Conservation (phyloP, 441 rosid genomes). For the Populus trichocarpa region DNA sequence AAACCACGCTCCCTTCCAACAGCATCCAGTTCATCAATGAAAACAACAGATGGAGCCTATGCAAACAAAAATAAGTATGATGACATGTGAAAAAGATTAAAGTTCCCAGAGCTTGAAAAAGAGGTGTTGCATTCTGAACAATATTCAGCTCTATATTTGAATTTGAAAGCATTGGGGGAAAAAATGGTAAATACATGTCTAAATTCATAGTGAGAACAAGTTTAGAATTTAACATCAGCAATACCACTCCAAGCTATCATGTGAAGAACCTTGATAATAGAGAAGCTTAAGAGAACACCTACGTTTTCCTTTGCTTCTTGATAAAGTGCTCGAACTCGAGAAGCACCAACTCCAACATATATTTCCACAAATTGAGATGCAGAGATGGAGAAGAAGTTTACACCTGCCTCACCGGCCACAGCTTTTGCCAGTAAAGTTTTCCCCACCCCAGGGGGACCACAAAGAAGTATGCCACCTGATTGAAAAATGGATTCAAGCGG, state of each 20-base stretch:
- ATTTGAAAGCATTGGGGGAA: neutral
- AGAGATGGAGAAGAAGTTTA: conserved; percentile 93
- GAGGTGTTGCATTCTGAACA: neutral
- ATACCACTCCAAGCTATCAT: neutral
- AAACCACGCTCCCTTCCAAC: conserved; percentile 97
- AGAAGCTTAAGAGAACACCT: conserved; percentile 26
- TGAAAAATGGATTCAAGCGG: conserved; percentile 20
- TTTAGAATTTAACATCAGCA: conserved; percentile 1
- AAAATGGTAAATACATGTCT: neutral
- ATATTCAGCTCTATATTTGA: neutral
- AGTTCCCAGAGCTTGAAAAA: neutral
- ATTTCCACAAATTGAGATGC: conserved; percentile 98
- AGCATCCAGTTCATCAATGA: conserved; percentile 95
- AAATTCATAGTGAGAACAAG: neutral
- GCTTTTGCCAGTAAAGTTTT: conserved; percentile 94
- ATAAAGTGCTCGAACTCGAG: conserved; percentile 89
- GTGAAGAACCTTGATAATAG: neutral
- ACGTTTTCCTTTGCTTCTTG: conserved; percentile 92
- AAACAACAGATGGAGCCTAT: conserved; percentile 91
- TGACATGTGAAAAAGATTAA: conserved; percentile 3
- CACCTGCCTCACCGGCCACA: conserved; percentile 98
- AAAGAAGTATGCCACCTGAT: conserved; percentile 91
- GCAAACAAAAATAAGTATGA: conserved; percentile 19
- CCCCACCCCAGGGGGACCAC: conserved; percentile 97
- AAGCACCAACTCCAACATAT: conserved; percentile 97